Base-by-base conservation (phyloP, 2,329 filamentous ascomycete genomes). In the Scytalidium lignicola region DNA sequence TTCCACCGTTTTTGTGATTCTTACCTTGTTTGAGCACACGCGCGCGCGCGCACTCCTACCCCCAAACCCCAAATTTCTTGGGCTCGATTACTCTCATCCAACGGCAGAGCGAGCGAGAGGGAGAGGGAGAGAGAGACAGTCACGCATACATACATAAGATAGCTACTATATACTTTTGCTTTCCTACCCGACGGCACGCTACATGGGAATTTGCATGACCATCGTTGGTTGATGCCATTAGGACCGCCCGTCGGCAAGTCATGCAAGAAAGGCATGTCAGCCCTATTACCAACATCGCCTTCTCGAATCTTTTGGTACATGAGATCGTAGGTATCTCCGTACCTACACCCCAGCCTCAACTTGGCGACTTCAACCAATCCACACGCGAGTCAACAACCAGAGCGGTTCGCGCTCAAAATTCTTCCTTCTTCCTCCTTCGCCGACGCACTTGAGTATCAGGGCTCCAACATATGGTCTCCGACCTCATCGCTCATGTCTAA, bases 301-400 rank as follows among this genome's bases (percentile, higher is more conserved):
- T 44, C 49, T 47, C 45, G 45, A n/a, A 55, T 56, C 41, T 51
- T 46, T 58, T 55, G n/a, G 54, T 61, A 58, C 53, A 51, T 59
- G 53, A 59, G 49, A 53, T 56, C 49, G 49, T 51, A 62, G 58
- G 61, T 62, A 58, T 51, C 52, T 57, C 57, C 50, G 58, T 62
- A 61, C 55, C 55, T 56, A 41, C 51, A 54, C 56, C 59, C 59
- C 53, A 60, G 57, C 55, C 56, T 60, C 55, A 52, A 54, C 55
- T 46, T 48, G 28, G 46, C 49, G 51, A 54, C 48, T 50, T 43
- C 51, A 55, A 52, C 57, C 55, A 59, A 57, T 59, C 58, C 57
- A 56, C 53, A 54, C 54, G 55, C 55, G 51, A 53, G 47, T 45
- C 51, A 53, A 51, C 50, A 47, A 47, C 45, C 46, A 51, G 47